Evolutionary conservation across 495 filamentous ascomycete genomes (phyloP).

Genomic region (Jackrogersella multiformis): DNA sequence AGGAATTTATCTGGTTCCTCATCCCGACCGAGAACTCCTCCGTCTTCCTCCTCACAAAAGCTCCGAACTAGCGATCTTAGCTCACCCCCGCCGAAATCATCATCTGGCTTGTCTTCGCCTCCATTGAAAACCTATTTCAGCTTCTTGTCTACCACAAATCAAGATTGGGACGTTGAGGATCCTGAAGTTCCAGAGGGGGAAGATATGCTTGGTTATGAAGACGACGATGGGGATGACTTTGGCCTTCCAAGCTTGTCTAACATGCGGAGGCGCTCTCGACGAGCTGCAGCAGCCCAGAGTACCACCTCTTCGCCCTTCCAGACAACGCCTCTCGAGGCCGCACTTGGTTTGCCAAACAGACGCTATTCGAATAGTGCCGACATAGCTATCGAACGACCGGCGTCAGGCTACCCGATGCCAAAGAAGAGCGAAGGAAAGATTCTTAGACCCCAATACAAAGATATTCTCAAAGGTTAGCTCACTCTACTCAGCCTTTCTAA

Average conservation of each 20-base stretch:
- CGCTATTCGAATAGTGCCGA: conserved; percentile 81
- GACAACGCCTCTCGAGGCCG: conserved; percentile 47
- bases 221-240: conserved; percentile 93
- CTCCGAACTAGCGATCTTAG: conserved; percentile 53
- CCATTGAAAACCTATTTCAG: conserved; percentile 76
- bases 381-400: conserved; percentile 88
- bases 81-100: conserved; percentile 65
- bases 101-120: conserved; percentile 64
- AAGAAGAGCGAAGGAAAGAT: conserved; percentile 94
- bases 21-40: conserved; percentile 61
- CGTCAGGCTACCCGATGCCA: conserved; percentile 85
- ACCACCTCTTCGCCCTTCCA: conserved; percentile 30
- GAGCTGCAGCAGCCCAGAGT: conserved; percentile 56
- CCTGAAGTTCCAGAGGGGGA: conserved; percentile 64
- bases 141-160: conserved; percentile 76
- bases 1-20: conserved; percentile 57
- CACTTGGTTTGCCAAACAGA: conserved; percentile 48
- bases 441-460: conserved; percentile 95
- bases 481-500: conserved; percentile 1
- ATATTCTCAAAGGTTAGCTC: conserved; percentile 77
- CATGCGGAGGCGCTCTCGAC: conserved; percentile 76
- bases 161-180: conserved; percentile 74
- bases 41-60: conserved; percentile 50
- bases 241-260: conserved; percentile 89
- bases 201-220: conserved; percentile 77